A percentile compares a stretch with the other conserved stretches of the same genome.
Evolutionary conservation across 2,329 filamentous ascomycete species (phyloP).

Genomic region (Venturia nashicola): DNA sequence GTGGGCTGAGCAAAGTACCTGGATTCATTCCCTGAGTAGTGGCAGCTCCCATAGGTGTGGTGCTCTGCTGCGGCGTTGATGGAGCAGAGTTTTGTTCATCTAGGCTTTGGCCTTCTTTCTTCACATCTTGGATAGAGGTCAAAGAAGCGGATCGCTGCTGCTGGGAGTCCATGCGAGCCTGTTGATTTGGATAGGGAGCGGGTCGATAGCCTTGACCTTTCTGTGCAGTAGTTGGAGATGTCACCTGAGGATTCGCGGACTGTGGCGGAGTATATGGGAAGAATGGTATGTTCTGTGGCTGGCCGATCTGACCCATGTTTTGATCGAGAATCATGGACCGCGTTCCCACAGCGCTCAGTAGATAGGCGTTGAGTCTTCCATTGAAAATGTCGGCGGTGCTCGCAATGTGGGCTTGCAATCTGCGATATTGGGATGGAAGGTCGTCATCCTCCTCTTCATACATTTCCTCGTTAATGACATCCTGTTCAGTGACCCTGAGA

Average conservation of each 20-base stretch:
- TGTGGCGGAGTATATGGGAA: conserved; percentile 8
- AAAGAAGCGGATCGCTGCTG: not conserved
- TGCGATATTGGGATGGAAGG: conserved; percentile 5
- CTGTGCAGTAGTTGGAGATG: not conserved
- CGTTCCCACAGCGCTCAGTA: not conserved
- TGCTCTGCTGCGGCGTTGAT: not conserved
- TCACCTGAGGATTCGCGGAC: not conserved
- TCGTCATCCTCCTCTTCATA: conserved; percentile 92
- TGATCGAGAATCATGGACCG: not conserved
- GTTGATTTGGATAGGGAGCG: conserved; percentile 1
- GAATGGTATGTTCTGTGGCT: conserved; percentile 3
- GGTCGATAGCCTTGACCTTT: not conserved
- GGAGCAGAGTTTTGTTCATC: not conserved
- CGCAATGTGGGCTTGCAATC: conserved; percentile 6
- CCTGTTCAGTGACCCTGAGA: conserved; percentile 71
- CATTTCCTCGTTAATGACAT: conserved; percentile 86
- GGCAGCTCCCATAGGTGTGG: not conserved
- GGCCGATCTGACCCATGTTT: conserved; percentile 1
- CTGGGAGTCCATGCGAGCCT: not conserved
- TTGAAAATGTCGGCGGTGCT: conserved; percentile 5
- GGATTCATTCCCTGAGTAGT: not conserved
- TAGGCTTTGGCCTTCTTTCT: not conserved
- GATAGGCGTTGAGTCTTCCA: conserved; percentile 5
- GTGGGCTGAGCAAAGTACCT: not conserved
- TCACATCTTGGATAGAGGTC: not conserved